These are phyloP conservation scores for Haplosporangium sp. DNA, from an alignment of 371 early-diverging fungal species.

Conservation along the genomic window DNA sequence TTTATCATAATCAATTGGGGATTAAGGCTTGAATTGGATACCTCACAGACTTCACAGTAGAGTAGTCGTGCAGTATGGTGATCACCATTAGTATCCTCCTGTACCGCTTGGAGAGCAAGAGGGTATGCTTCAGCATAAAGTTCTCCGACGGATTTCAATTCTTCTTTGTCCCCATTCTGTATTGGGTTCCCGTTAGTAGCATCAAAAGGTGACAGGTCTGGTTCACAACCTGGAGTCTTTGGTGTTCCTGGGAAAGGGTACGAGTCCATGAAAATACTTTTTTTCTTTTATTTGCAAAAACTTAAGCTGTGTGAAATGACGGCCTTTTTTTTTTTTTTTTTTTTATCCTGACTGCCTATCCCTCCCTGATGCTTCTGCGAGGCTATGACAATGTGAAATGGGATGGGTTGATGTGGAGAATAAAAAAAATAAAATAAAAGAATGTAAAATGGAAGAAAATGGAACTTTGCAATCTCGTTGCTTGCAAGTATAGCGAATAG, in stretches of 20 bases:
- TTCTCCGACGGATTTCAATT: conserved; percentile 9
- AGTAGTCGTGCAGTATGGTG: conserved; percentile 60
- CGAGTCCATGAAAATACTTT: conserved; percentile 16
- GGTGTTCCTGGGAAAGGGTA: conserved; percentile 32
- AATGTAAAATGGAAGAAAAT: conserved; percentile 1
- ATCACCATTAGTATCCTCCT: conserved; percentile 60
- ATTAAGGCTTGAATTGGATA: conserved; percentile 22
- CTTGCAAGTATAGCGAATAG: too few species aligned
- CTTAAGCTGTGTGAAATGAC: too few species aligned
- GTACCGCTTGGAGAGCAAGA: conserved; percentile 63
- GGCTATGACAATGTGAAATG: background rate
- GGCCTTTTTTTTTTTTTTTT: background rate
- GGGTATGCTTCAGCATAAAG: conserved; percentile 64
- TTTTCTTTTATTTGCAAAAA: too few species aligned
- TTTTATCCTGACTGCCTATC: background rate
- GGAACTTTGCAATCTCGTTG: background rate
- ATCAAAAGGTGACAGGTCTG: conserved; percentile 31
- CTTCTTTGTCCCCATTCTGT: conserved; percentile 6
- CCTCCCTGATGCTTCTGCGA: conserved; percentile 1
- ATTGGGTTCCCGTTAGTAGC: background rate
- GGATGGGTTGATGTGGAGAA: background rate
- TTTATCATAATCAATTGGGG: background rate
- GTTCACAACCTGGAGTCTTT: conserved; percentile 22
- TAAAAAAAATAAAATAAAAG: background rate
- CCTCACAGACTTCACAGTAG: conserved; percentile 64